A percentile compares a stretch with the other conserved stretches of the same genome.
These are phyloP conservation scores for Cryoendolithus antarcticus DNA, from an alignment of 2,329 filamentous ascomycete species.

Conservation along the genomic window DNA sequence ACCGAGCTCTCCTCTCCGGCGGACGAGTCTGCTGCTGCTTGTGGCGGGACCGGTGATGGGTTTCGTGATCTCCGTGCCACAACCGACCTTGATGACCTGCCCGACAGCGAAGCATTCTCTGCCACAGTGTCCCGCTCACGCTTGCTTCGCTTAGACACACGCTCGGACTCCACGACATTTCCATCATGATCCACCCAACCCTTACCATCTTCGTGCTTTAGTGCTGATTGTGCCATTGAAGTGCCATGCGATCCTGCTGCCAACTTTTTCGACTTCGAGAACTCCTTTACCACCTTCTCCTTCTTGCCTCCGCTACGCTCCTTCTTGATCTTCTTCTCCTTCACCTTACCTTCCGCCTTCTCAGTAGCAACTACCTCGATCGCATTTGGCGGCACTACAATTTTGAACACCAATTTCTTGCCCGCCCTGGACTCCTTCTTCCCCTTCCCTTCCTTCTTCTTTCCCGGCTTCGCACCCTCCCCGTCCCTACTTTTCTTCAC, in stretches of 20 bases:
- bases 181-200: conserved; percentile 80
- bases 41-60: too few species aligned
- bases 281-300: conserved; percentile 72
- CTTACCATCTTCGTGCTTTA: conserved; percentile 66
- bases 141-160: conserved; percentile 15
- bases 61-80: too few species aligned
- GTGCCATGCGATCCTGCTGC: background rate
- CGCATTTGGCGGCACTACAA: conserved; percentile 49
- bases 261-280: conserved; percentile 65
- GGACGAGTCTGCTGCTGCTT: background rate
- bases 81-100: too few species aligned
- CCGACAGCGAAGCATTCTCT: too few species aligned
- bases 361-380: conserved; percentile 39
- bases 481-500: conserved; percentile 19
- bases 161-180: conserved; percentile 54
- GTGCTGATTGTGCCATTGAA: conserved; percentile 18
- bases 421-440: conserved; percentile 46
- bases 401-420: conserved; percentile 76
- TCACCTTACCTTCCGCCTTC: conserved; percentile 50
- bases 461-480: conserved; percentile 25
- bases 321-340: conserved; percentile 40
- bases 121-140: conserved; percentile 16
- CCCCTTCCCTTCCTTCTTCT: conserved; percentile 49
- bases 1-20: too few species aligned
- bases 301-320: conserved; percentile 47